These are phyloP conservation scores for Metschnikowia lochheadii DNA, from an alignment of 805 yeast genomes.

Conservation along the genomic window DNA sequence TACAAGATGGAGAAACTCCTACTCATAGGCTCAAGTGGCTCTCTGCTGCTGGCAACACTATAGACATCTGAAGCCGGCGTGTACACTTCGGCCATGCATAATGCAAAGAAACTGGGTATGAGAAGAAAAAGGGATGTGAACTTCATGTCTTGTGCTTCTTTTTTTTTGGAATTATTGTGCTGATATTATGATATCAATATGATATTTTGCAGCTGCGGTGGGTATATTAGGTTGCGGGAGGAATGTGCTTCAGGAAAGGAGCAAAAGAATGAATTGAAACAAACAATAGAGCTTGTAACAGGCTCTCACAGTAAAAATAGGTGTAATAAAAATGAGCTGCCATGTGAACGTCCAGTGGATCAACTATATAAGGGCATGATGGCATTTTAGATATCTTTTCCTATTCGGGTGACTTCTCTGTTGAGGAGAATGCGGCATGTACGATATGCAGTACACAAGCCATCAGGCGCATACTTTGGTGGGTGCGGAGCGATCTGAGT, in stretches of 20 bases:
- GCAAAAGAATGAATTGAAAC: not conserved
- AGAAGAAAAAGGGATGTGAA: slow-evolving; percentile 2
- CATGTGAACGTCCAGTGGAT: not conserved
- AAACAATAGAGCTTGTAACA: not conserved
- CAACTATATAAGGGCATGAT: slow-evolving; percentile 3
- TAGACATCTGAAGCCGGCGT: slow-evolving; percentile 4
- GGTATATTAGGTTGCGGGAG: not conserved
- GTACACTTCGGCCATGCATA: slow-evolving; percentile 5
- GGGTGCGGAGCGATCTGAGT: not conserved
- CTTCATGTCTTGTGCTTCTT: slow-evolving; percentile 4
- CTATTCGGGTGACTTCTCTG: slow-evolving; percentile 6
- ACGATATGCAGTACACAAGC: not conserved
- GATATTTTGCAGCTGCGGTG: not conserved
- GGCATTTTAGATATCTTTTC: slow-evolving; percentile 2
- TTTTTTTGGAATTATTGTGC: not conserved
- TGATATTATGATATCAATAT: not conserved
- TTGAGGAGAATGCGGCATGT: slow-evolving; percentile 1
- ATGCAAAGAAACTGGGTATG: slow-evolving; percentile 4
- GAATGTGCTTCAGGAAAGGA: not conserved
- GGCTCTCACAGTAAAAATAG: not conserved
- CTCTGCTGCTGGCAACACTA: not conserved
- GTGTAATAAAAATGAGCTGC: not conserved
- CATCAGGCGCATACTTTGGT: not conserved
- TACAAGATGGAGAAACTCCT: slow-evolving; percentile 8
- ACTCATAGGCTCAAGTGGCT: slow-evolving; percentile 11